Conservation (phyloP, 805 yeast species). For the Blastobotrys parvus region DNA sequence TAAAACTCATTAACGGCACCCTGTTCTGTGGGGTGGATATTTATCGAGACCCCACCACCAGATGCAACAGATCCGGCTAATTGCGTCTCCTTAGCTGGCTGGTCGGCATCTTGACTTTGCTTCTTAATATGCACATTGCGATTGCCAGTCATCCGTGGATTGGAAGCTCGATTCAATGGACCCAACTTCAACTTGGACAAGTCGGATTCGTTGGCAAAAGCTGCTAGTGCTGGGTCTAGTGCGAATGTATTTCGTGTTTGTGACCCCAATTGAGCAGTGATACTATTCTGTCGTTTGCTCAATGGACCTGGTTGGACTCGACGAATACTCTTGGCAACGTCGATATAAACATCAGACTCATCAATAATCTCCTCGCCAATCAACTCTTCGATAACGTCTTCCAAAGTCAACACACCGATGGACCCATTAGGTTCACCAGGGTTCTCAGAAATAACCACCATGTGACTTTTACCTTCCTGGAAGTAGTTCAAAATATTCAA, state of each 20-base stretch:
- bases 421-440: slow-evolving; percentile 73
- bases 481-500: slow-evolving; percentile 88
- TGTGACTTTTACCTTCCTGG: slow-evolving; percentile 96
- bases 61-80: not conserved
- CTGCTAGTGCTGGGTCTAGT: not conserved
- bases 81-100: not conserved
- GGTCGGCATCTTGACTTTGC: not conserved
- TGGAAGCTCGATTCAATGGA: slow-evolving; percentile 59
- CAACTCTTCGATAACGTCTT: slow-evolving; percentile 95
- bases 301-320: slow-evolving; percentile 35
- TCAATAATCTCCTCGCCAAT: slow-evolving; percentile 98
- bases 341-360: slow-evolving; percentile 89
- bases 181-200: slow-evolving; percentile 27
- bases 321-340: slow-evolving; percentile 79
- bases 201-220: not conserved
- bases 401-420: slow-evolving; percentile 83
- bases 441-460: slow-evolving; percentile 81
- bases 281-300: slow-evolving; percentile 6
- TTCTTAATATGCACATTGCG: slow-evolving; percentile 57
- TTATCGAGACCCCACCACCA: not conserved
- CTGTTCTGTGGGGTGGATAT: not conserved
- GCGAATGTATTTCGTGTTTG: not conserved
- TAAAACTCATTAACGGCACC: not conserved
- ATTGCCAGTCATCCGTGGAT: slow-evolving; percentile 56
- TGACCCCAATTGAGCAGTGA: slow-evolving; percentile 1